Percentiles rank a stretch among this genome's conserved stretches.
phyloP scores from a whole-genome alignment of 768 basidiomycete genomes.

The Tulasnella sp. region DNA sequence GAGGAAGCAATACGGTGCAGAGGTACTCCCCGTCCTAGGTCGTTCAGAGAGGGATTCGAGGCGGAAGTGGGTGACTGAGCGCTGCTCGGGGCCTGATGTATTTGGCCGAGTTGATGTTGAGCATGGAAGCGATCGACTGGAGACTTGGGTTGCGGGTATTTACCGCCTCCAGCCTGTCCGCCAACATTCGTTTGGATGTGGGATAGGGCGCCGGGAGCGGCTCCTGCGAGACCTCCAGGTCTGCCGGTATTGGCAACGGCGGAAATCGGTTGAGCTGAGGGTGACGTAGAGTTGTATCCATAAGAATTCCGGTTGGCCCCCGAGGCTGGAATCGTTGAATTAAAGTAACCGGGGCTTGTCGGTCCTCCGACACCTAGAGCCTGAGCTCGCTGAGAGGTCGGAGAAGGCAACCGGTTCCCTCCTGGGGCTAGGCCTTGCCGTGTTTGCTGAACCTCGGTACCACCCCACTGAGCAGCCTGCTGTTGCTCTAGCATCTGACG shows the following conservation, averaged over 20 bases:
- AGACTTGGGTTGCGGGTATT: background rate
- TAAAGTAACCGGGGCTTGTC: background rate
- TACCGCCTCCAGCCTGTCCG: background rate
- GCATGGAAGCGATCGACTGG: slow-evolving; percentile 12
- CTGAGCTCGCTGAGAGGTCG: background rate
- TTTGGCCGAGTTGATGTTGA: background rate
- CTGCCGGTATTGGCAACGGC: background rate
- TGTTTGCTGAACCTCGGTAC: background rate
- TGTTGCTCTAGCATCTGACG: background rate
- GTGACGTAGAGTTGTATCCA: background rate
- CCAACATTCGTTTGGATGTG: slow-evolving; percentile 20
- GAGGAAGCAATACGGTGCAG: slow-evolving; percentile 75
- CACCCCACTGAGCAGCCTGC: background rate
- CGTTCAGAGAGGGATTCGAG: slow-evolving; percentile 39
- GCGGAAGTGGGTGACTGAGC: slow-evolving; percentile 6
- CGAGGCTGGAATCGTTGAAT: background rate
- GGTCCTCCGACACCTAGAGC: background rate
- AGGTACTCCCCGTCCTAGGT: slow-evolving; percentile 87
- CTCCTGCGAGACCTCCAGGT: background rate
- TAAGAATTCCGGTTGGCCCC: background rate
- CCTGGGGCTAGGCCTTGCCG: background rate
- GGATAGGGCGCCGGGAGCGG: background rate
- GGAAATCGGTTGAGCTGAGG: background rate
- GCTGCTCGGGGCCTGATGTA: background rate
- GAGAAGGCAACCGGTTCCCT: background rate